Base-by-base conservation (phyloP, 2,329 filamentous ascomycete species). In the Penicillium sp. region DNA sequence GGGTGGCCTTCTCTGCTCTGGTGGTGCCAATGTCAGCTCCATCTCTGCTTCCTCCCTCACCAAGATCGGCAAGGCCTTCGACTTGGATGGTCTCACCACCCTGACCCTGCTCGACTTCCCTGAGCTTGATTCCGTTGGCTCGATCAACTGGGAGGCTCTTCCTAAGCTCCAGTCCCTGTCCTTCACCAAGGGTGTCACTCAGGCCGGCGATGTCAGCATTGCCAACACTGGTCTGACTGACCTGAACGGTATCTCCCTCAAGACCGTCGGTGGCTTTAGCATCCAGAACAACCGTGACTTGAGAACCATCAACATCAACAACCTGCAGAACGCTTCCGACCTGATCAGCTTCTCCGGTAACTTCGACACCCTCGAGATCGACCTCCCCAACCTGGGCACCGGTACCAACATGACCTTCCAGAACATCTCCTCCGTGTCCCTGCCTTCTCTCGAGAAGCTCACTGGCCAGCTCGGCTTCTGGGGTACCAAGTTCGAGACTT, bases 201-300 rank as follows among this genome's bases (percentile, higher is more conserved):
- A 84, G 72, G 89, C 89, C 56, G 78, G 77, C 61, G 82, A 78
- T 60, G 83, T 99, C 64, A 76, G 78, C 64, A 92, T 99, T 72
- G 83, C 85, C 76, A 94, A 99, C 80, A 99, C 94, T 47, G 85
- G 87, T 75, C 84, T 99, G 65, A 82, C 79, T 72, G 85, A 82
- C 62, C 83, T 99, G 56, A 81, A 87, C 62, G 91, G 91, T 69
- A 89, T 99, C 72, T 88, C 91, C 72, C 81, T 97, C 61, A 76
- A 84, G 60, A 81, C 82, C n/a, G 86, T 91, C 51, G 81, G 84
- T 53, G 81, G 78, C 62, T 84, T 99, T 72, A 80, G 89, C 73
- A 88, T 99, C 76, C 88, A 90, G 83, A 96, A 96, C 86, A 97
- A 97, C 85, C 79, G 78, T 58, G 87, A 88, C 70, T 82, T 99